Evolutionary conservation across 345 rosid genomes (phyloP).

Genomic region (Xanthoceras sorbifolium): DNA sequence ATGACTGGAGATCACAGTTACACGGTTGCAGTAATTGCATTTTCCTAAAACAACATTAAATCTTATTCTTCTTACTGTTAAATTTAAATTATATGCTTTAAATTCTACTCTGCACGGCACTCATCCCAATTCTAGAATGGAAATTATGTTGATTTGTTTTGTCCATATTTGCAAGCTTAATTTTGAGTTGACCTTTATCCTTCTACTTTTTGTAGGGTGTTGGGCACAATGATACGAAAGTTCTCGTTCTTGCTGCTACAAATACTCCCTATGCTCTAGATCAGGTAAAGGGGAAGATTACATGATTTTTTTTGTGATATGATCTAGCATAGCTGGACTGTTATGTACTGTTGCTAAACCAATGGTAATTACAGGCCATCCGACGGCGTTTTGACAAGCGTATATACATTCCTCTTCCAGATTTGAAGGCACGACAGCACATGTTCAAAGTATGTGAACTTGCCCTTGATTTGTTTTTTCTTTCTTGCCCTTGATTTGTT

Average conservation of each 20-base stretch:
- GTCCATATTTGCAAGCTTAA: conserved; percentile 10
- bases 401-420: conserved; percentile 94
- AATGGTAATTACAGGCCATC: conserved; percentile 66
- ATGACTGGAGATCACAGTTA: not conserved
- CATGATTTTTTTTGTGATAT: conserved; percentile 18
- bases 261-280: conserved; percentile 93
- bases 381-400: conserved; percentile 96
- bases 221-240: conserved; percentile 85
- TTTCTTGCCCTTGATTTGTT: conserved; percentile 8
- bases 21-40: not conserved
- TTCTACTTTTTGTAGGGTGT: conserved; percentile 62
- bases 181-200: conserved; percentile 10
- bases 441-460: conserved; percentile 75
- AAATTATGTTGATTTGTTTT: not conserved
- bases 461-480: conserved; percentile 7
- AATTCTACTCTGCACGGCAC: no score
- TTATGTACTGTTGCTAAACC: conserved; percentile 28
- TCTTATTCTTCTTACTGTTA: not conserved
- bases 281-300: conserved; percentile 51
- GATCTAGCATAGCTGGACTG: conserved; percentile 4
- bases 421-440: conserved; percentile 84
- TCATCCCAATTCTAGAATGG: not conserved
- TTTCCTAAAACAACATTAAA: not conserved
- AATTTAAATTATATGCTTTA: not conserved
- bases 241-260: conserved; percentile 95